Percentiles rank a stretch among this genome's conserved stretches.
Conservation (phyloP, 1,284 basidiomycete species). For the Tilletia caries region DNA sequence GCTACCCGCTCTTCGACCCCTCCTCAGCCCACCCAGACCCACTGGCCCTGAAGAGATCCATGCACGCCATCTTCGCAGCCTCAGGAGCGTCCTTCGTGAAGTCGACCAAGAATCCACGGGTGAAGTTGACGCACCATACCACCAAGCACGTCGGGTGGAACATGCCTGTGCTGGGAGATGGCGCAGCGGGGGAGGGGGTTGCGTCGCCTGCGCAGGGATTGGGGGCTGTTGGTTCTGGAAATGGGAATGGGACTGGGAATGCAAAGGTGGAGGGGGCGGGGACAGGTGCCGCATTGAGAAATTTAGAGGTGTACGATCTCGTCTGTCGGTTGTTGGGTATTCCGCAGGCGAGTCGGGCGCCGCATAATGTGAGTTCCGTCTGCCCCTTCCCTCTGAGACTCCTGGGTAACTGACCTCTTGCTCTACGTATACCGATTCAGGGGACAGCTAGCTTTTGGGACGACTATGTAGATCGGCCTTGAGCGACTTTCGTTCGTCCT, state of each 20-base stretch:
- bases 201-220: conserved; percentile 6
- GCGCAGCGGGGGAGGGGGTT: background rate
- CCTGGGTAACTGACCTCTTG: background rate
- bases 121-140: conserved; percentile 56
- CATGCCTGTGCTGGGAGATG: conserved; percentile 2
- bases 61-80: conserved; percentile 85
- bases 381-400: background rate
- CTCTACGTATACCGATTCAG: background rate
- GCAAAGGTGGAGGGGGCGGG: conserved; percentile 63
- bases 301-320: conserved; percentile 78
- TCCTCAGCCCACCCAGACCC: conserved; percentile 5
- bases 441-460: conserved; percentile 19
- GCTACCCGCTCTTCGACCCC: conserved; percentile 69
- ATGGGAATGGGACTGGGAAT: too few species aligned
- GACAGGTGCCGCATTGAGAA: conserved; percentile 65
- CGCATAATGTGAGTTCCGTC: conserved; percentile 65
- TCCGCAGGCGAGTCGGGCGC: conserved; percentile 58
- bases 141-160: conserved; percentile 8
- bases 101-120: background rate
- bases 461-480: conserved; percentile 13
- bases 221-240: background rate
- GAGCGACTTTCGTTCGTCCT: background rate
- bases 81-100: conserved; percentile 72
- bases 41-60: conserved; percentile 58
- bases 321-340: conserved; percentile 71